A percentile compares a stretch with the other conserved stretches of the same genome.
phyloP scores from a whole-genome alignment of 2,329 filamentous ascomycete genomes.

The Elsinoe fawcettii region DNA sequence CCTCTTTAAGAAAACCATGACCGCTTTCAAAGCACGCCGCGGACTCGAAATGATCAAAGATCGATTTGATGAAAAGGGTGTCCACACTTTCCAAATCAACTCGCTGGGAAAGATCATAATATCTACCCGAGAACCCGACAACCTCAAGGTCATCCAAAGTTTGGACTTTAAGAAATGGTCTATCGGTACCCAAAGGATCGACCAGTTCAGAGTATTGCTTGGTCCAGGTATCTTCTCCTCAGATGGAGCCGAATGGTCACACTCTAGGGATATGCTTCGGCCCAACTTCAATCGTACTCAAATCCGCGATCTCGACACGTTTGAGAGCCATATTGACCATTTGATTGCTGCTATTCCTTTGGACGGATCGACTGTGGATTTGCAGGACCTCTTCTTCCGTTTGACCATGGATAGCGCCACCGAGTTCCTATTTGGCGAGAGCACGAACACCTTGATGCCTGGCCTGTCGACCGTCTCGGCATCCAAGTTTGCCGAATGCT shows the following conservation, averaged over 20 bases:
- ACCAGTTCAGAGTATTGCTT: slow-evolving; percentile 34
- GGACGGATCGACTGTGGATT: slow-evolving; percentile 48
- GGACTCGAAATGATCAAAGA: slow-evolving; percentile 13
- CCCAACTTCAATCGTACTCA: slow-evolving; percentile 48
- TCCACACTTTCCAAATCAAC: slow-evolving; percentile 35
- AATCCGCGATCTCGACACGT: slow-evolving; percentile 47
- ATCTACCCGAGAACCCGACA: slow-evolving; percentile 41
- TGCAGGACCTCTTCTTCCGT: slow-evolving; percentile 55
- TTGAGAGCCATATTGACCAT: slow-evolving; percentile 52
- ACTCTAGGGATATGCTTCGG: slow-evolving; percentile 41
- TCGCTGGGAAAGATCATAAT: slow-evolving; percentile 29
- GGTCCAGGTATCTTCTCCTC: slow-evolving; percentile 39
- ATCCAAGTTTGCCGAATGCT: slow-evolving; percentile 27
- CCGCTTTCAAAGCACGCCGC: slow-evolving; percentile 8
- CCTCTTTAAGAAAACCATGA: not conserved
- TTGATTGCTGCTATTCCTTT: slow-evolving; percentile 53
- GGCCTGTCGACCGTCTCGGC: not conserved
- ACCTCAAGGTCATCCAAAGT: slow-evolving; percentile 40
- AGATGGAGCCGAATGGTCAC: slow-evolving; percentile 35
- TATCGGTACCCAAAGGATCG: slow-evolving; percentile 30
- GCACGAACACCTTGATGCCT: slow-evolving; percentile 19
- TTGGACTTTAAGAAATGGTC: slow-evolving; percentile 42
- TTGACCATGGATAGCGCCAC: slow-evolving; percentile 59
- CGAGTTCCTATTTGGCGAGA: slow-evolving; percentile 56
- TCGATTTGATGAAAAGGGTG: slow-evolving; percentile 3